These are phyloP conservation scores for Pseudogymnoascus sp. DNA, from an alignment of 2,329 filamentous ascomycete genomes.

Conservation along the genomic window DNA sequence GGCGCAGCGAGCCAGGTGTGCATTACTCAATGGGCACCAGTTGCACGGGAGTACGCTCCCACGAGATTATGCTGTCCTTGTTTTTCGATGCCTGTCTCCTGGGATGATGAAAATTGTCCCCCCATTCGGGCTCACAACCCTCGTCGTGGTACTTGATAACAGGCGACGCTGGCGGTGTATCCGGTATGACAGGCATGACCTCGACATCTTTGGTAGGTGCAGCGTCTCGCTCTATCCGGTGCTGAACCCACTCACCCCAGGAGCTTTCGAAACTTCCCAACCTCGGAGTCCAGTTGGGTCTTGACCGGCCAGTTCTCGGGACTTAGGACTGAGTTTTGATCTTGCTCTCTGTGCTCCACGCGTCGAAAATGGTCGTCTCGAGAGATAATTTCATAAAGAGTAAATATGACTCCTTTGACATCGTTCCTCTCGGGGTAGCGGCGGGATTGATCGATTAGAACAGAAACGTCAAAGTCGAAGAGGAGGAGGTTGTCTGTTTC, in stretches of 20 bases:
- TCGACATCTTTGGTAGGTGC: too few species aligned
- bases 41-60: background rate
- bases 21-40: background rate
- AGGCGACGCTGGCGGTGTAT: too few species aligned
- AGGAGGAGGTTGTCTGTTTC: conserved; percentile 28
- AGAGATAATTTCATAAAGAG: conserved; percentile 18
- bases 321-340: background rate
- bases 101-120: too few species aligned
- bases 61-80: too few species aligned
- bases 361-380: conserved; percentile 11
- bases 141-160: too few species aligned
- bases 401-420: conserved; percentile 19
- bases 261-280: too few species aligned
- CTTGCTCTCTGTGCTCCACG: background rate
- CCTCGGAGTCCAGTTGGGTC: too few species aligned
- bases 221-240: too few species aligned
- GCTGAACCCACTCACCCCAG: too few species aligned
- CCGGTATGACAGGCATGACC: too few species aligned
- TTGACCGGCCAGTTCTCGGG: background rate
- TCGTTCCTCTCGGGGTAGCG: conserved; percentile 16
- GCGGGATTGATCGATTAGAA: background rate
- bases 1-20: background rate
- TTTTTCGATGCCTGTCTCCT: too few species aligned
- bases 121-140: too few species aligned
- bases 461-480: conserved; percentile 29